phyloP scores from a whole-genome alignment of 2,329 filamentous ascomycete genomes.

The Emergomyces orientalis region DNA sequence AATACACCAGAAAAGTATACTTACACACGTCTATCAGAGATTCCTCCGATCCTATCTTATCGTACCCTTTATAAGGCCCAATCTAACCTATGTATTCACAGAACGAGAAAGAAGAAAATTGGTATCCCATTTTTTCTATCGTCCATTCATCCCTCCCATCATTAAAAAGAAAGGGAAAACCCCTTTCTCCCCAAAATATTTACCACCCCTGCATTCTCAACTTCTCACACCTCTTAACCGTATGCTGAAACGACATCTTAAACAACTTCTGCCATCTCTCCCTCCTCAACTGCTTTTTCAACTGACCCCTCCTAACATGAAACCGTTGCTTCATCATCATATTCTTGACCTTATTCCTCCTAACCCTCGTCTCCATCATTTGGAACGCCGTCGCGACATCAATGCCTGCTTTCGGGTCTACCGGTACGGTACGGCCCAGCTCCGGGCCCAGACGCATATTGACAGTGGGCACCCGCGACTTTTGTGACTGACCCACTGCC shows the following conservation, averaged over 20 bases:
- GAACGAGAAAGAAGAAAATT: neutral
- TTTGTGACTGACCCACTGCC: slow-evolving; percentile 1
- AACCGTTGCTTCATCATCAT: slow-evolving; percentile 30
- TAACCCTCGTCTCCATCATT: slow-evolving; percentile 20
- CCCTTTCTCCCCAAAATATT: neutral
- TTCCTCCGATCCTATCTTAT: neutral
- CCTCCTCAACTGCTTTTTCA: slow-evolving; percentile 32
- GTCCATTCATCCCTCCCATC: neutral
- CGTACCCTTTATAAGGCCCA: neutral
- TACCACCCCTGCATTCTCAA: slow-evolving; percentile 42
- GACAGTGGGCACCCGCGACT: neutral
- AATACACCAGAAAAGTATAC: neutral
- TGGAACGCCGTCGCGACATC: slow-evolving; percentile 20
- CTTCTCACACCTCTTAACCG: slow-evolving; percentile 34
- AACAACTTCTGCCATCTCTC: slow-evolving; percentile 38
- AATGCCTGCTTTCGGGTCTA: slow-evolving; percentile 15
- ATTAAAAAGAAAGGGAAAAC: neutral
- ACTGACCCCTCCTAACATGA: slow-evolving; percentile 36
- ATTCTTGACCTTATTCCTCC: slow-evolving; percentile 26
- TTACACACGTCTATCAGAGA: neutral
- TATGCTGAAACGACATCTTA: slow-evolving; percentile 35
- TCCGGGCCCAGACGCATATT: slow-evolving; percentile 21
- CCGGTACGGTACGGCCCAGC: slow-evolving; percentile 19
- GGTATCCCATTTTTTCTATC: neutral
- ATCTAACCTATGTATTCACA: neutral